Evolutionary conservation across 1,284 basidiomycete genomes (phyloP).

Genomic region (Marasmius oreades): DNA sequence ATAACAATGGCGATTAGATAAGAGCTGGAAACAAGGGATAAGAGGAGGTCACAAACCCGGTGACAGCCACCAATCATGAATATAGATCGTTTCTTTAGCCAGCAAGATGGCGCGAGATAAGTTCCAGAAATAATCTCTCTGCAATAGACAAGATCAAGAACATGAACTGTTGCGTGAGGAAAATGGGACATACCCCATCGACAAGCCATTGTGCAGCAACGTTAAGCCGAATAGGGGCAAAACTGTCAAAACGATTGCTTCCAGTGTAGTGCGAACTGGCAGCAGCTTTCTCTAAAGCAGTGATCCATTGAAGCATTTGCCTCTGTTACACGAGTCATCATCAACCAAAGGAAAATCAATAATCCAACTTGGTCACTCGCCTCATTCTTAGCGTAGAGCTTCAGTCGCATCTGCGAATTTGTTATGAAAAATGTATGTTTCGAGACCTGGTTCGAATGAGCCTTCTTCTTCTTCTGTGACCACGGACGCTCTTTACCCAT

Average conservation of each 20-base stretch:
- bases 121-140: conserved; percentile 98
- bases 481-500: conserved; percentile 17
- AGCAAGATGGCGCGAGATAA: conserved; percentile 90
- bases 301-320: conserved; percentile 98
- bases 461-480: conserved; percentile 39
- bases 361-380: conserved; percentile 34
- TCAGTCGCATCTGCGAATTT: conserved; percentile 88
- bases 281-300: conserved; percentile 84
- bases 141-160: conserved; percentile 10
- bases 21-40: conserved; percentile 2
- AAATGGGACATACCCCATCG: conserved; percentile 73
- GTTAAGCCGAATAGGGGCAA: conserved; percentile 90
- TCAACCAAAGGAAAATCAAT: not conserved
- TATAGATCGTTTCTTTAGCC: conserved; percentile 88
- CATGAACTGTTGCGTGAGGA: not conserved
- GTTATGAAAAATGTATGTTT: conserved; percentile 94
- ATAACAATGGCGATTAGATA: conserved; percentile 22
- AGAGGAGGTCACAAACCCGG: conserved; percentile 49
- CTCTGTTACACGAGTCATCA: conserved; percentile 43
- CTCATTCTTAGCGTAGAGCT: conserved; percentile 88
- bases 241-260: conserved; percentile 88
- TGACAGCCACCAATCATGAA: conserved; percentile 96
- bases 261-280: conserved; percentile 78
- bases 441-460: conserved; percentile 55
- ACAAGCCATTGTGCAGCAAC: conserved; percentile 98